phyloP scores from a whole-genome alignment of 1,284 basidiomycete species.

The Kwoniella shivajii region DNA sequence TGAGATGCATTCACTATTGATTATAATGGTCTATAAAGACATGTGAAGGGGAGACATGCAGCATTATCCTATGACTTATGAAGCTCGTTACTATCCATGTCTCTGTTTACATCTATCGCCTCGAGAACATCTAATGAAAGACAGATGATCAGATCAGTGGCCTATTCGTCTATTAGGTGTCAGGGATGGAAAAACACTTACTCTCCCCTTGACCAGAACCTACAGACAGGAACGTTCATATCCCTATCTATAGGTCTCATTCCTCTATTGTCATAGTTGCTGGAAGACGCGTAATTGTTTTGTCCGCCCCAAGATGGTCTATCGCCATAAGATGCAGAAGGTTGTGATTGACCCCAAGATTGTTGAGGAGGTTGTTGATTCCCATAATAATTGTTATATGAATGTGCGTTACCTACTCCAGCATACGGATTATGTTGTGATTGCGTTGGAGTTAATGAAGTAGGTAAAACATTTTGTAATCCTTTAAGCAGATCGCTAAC shows the following conservation, averaged over 20 bases:
- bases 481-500: conserved; percentile 1
- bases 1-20: no score
- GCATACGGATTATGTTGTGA: neutral
- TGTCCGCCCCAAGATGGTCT: neutral
- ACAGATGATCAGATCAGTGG: neutral
- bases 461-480: neutral
- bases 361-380: neutral
- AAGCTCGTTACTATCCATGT: conserved; percentile 6
- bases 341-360: neutral
- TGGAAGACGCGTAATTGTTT: neutral
- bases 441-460: neutral
- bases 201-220: conserved; percentile 14
- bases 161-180: neutral
- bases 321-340: neutral
- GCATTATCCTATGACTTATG: no score
- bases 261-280: neutral
- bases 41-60: no score
- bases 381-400: neutral
- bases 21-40: no score
- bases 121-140: conserved; percentile 1
- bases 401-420: no score
- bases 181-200: conserved; percentile 5
- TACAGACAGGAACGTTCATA: conserved; percentile 2
- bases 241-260: conserved; percentile 8
- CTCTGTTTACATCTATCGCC: conserved; percentile 8